Evolutionary conservation across 495 filamentous ascomycete species (phyloP).

Genomic region (Hypomontagnella submonticulosa): DNA sequence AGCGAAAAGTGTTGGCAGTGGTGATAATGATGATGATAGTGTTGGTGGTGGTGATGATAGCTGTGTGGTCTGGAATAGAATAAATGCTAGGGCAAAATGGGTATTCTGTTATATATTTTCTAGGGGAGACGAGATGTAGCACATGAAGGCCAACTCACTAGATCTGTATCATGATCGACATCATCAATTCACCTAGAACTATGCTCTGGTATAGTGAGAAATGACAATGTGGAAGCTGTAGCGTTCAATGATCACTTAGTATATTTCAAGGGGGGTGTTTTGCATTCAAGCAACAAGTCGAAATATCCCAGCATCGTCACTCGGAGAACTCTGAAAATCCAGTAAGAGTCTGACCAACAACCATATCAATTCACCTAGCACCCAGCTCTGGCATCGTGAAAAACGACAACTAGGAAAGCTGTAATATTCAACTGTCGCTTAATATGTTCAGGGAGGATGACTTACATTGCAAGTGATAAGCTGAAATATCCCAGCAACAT

Average conservation of each 20-base stretch:
- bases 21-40: too few relatives aligned
- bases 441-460: background rate
- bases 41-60: background rate
- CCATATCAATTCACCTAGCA: background rate
- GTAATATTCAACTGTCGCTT: background rate
- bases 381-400: background rate
- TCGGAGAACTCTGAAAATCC: too few relatives aligned
- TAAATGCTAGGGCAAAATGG: too few relatives aligned
- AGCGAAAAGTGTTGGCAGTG: too few relatives aligned
- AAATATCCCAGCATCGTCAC: too few relatives aligned
- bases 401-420: conserved; percentile 6
- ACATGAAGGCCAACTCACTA: background rate
- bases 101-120: background rate
- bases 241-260: background rate
- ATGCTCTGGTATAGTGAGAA: conserved; percentile 1
- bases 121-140: background rate
- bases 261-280: background rate
- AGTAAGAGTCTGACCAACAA: background rate
- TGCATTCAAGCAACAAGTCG: conserved; percentile 16
- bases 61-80: background rate
- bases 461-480: conserved; percentile 18
- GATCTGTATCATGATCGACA: conserved; percentile 4
- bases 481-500: background rate
- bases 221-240: background rate
- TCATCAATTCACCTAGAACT: conserved; percentile 8